phyloP scores from a whole-genome alignment of 768 basidiomycete genomes.

The Auriscalpium vulgare region DNA sequence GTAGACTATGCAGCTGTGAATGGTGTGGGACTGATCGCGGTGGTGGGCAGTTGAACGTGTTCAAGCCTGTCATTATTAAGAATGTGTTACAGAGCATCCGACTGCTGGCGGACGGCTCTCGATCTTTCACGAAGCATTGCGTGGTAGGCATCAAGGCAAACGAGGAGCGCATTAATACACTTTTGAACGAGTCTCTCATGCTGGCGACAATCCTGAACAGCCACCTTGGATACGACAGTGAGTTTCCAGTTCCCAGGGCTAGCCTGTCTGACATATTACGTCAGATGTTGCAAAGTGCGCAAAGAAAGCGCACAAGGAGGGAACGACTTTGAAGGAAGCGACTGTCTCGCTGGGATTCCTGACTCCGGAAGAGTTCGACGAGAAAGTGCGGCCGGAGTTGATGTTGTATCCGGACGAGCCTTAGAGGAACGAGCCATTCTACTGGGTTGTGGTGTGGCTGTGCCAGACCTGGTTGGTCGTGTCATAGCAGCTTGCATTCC shows the following conservation, averaged over 20 bases:
- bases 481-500: too few relatives aligned
- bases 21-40: background rate
- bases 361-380: slow-evolving; percentile 87
- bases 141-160: slow-evolving; percentile 95
- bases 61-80: slow-evolving; percentile 98
- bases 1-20: background rate
- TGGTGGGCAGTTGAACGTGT: slow-evolving; percentile 79
- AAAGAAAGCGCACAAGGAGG: slow-evolving; percentile 99
- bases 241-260: slow-evolving; percentile 25
- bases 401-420: slow-evolving; percentile 72
- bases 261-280: slow-evolving; percentile 8
- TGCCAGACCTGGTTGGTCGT: too few relatives aligned
- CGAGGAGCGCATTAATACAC: slow-evolving; percentile 81
- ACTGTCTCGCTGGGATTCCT: slow-evolving; percentile 83
- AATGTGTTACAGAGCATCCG: slow-evolving; percentile 96
- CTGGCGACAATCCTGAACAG: slow-evolving; percentile 95
- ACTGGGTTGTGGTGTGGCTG: too few relatives aligned
- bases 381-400: slow-evolving; percentile 85
- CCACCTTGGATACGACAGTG: slow-evolving; percentile 94
- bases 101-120: slow-evolving; percentile 84
- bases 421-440: slow-evolving; percentile 11
- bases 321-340: slow-evolving; percentile 92
- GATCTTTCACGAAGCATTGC: slow-evolving; percentile 96
- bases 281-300: slow-evolving; percentile 95
- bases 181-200: slow-evolving; percentile 96